A percentile compares a stretch with the other conserved stretches of the same genome.
Conservation (phyloP, 495 filamentous ascomycete genomes). For the Lepraria neglecta region DNA sequence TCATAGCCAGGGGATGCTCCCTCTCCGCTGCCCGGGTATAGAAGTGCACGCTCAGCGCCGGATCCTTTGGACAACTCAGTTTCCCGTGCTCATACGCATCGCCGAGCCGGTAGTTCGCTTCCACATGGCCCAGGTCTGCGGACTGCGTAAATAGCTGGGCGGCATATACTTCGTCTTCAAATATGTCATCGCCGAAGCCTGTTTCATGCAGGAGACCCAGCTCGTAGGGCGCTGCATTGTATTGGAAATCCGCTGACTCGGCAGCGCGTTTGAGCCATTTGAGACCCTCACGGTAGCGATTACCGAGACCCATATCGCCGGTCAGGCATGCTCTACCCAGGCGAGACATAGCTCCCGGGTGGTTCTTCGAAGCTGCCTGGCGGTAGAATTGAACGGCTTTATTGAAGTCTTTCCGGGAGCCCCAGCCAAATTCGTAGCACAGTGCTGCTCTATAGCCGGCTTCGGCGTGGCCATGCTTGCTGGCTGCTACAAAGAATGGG, state of each 20-base stretch:
- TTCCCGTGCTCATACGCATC: conserved; percentile 94
- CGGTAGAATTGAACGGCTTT: conserved; percentile 94
- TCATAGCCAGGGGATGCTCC: conserved; percentile 87
- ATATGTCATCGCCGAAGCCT: conserved; percentile 87
- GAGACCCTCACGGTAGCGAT: conserved; percentile 82
- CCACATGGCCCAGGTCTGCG: conserved; percentile 80
- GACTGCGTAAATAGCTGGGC: conserved; percentile 92
- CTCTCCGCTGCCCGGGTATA: conserved; percentile 86
- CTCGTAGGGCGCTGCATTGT: conserved; percentile 89
- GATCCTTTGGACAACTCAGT: conserved; percentile 79
- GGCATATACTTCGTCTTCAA: conserved; percentile 81
- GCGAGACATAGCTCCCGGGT: conserved; percentile 89
- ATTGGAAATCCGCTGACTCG: conserved; percentile 81
- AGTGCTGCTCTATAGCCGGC: conserved; percentile 88
- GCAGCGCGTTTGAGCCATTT: conserved; percentile 95
- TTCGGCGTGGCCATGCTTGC: conserved; percentile 96
- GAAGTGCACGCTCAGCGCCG: conserved; percentile 92
- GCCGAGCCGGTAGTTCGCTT: conserved; percentile 82
- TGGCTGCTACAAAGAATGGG: conserved; percentile 82
- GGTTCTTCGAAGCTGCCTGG: conserved; percentile 81
- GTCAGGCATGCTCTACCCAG: conserved; percentile 84
- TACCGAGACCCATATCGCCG: conserved; percentile 77
- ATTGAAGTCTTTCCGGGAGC: conserved; percentile 74
- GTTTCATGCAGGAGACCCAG: conserved; percentile 80
- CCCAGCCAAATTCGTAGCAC: conserved; percentile 98